Base-by-base conservation (phyloP, 2,329 filamentous ascomycete genomes). In the Colletotrichum sp. region DNA sequence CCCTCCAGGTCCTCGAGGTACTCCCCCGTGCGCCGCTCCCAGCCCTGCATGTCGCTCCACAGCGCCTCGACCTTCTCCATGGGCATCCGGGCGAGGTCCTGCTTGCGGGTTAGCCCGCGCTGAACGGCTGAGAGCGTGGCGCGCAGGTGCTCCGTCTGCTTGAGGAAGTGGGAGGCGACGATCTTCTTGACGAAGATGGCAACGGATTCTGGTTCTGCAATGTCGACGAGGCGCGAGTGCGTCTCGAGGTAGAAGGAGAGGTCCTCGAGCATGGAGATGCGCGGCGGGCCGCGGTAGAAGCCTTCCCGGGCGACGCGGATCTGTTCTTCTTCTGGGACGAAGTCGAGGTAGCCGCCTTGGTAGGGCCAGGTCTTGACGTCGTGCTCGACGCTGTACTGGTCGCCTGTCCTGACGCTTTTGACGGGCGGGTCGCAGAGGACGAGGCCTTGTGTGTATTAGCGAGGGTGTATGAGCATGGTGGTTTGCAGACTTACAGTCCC, bases 31-130 rank as follows among this genome's bases (percentile, higher is more conserved):
- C 80, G 78, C 24, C 80, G 76, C 68, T 80, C 78, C 77, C 78
- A 80, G 7, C 78, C 78, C 66, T 81, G 80, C 55, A 76, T 77
- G 61, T 81, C 80, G 69, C 79, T 79, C 79, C 79, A 81, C 30
- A 79, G 73, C 21, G 78, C 78, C 78, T 81, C 80, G 5, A 80
- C 79, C 43, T 76, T 76, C 38, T 52, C 64, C 74, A 75, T 76
- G 3, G 71, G 74, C 76, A 79, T 77, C 24, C 72, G 73, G 0
- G 78, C 76, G 12, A 80, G 75, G 66, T 81, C 80, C 60, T 78
- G 77, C 70, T 79, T 79, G 67, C 80, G 78, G 56, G 74, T 78
- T n/a, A 80, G 76, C n/a, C 76, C 76, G 7, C 79, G 75, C 72
- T 80, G 80, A 9, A 78, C 76, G 21, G 73, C 73, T 7, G 76